Evolutionary conservation across 768 basidiomycete genomes (phyloP), one percentile per base, ranked within the genome.

Genomic region (Hygrophoropsis aurantiaca): DNA sequence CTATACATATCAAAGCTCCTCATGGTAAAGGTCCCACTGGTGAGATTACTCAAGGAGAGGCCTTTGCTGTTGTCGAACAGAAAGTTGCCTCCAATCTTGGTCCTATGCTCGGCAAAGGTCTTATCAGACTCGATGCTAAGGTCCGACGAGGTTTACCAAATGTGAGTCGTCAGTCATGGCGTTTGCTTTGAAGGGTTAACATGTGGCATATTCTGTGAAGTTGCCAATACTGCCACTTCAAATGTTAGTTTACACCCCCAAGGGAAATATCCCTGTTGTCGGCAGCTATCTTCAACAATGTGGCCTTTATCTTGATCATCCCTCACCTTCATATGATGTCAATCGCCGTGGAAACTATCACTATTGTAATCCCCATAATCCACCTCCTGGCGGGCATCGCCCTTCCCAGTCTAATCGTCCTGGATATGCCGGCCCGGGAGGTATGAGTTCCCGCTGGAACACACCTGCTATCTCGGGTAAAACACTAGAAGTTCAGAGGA

Each of bases 241-340:
- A 59, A 79, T 97, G 66, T 80, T 97, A 32, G 83, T 97, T 24
- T 95, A 89, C 67, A 95, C 95, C 5, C 91, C 92, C 4, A 97
- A 95, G 64, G 90, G 91, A 25, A 94, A 97, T 67, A 87, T 98
- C 52, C 71, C 76, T 25, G 83, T 87, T 45, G 87, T 99, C 51
- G 84, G 90, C 52, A 75, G 81, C 58, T 84, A 83, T 58, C 78
- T 98, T 41, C 79, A 82, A 19, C 75, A 80, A 47, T 77, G 78
- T 50, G 78, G 77, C 33, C 70, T 94, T 7, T 73, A 87, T 43
- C 81, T 98, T 39, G 84, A 90, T 58, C 86, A 97, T 56, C 95
- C 97, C 1, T 69, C 80, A 15, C 72, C 81, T 5, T 78, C 82
- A 11, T 85, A 81, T 58, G 84, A 89, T 52, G 60, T 68, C 57